Evolutionary conservation across 1,284 basidiomycete genomes (phyloP).

Genomic region (Wallemia mellicola): DNA sequence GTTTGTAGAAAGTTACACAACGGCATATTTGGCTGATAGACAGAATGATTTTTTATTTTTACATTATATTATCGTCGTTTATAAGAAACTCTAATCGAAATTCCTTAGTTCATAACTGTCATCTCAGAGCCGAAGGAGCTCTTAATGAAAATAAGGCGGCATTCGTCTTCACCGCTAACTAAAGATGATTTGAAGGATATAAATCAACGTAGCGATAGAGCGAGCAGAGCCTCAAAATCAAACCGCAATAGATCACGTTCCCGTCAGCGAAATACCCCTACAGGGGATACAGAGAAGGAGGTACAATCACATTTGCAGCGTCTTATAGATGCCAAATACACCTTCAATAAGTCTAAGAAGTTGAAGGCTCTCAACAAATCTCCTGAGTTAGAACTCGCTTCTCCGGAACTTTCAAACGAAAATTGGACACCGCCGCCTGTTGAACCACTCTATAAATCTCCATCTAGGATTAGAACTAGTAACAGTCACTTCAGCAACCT

Average conservation of each 20-base stretch:
- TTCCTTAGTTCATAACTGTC: too few relatives aligned
- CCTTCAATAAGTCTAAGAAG: background rate
- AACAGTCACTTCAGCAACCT: background rate
- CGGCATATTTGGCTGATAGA: background rate
- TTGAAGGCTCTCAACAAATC: background rate
- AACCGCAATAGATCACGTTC: background rate
- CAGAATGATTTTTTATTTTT: background rate
- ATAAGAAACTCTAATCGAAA: too few relatives aligned
- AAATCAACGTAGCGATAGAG: background rate
- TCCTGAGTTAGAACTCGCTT: background rate
- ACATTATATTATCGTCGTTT: too few relatives aligned
- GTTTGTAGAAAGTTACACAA: too few relatives aligned
- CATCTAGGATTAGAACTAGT: background rate
- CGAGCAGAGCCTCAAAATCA: background rate
- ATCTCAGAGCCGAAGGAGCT: too few relatives aligned
- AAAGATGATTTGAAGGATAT: background rate
- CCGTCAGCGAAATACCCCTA: background rate
- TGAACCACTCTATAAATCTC: background rate
- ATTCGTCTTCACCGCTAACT: background rate
- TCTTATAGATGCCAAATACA: background rate
- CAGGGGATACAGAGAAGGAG: background rate
- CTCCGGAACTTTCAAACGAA: background rate
- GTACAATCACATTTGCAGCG: background rate
- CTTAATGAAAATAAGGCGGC: background rate
- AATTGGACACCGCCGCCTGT: background rate